phyloP scores from a whole-genome alignment of 768 basidiomycete genomes.

The Tricholoma saponaceum region DNA sequence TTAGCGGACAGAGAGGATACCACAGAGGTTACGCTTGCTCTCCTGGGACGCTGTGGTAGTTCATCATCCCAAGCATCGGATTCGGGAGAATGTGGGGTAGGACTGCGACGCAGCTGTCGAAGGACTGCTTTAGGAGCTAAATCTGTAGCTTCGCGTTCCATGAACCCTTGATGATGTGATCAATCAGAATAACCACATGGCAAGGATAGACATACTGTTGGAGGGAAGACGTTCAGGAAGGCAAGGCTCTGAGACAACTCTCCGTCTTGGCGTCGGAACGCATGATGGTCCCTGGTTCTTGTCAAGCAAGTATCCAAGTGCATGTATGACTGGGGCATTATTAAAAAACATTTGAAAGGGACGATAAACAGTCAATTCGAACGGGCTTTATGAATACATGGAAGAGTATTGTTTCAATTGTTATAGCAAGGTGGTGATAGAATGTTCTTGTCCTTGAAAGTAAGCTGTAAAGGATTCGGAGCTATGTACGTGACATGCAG shows the following conservation, averaged over 20 bases:
- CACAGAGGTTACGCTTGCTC: slow-evolving; percentile 20
- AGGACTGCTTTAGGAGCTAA: slow-evolving; percentile 55
- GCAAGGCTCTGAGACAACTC: slow-evolving; percentile 48
- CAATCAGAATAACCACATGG: slow-evolving; percentile 3
- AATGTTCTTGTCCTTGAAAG: neutral
- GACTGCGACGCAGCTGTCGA: slow-evolving; percentile 46
- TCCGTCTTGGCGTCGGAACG: slow-evolving; percentile 29
- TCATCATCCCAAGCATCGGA: slow-evolving; percentile 12
- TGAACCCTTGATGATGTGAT: slow-evolving; percentile 48
- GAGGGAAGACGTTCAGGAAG: slow-evolving; percentile 70
- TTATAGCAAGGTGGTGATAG: neutral
- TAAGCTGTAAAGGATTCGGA: no score
- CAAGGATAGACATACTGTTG: slow-evolving; percentile 36
- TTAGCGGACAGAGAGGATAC: slow-evolving; percentile 14
- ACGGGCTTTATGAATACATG: slow-evolving; percentile 13
- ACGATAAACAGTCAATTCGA: neutral
- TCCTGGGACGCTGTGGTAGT: slow-evolving; percentile 8
- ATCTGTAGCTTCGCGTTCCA: slow-evolving; percentile 66
- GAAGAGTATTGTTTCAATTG: neutral
- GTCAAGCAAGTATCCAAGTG: slow-evolving; percentile 28
- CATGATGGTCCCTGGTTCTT: slow-evolving; percentile 2
- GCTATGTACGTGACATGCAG: no score
- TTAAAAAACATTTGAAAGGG: slow-evolving; percentile 44
- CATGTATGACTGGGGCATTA: slow-evolving; percentile 39
- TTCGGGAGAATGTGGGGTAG: slow-evolving; percentile 29